Evolutionary conservation across 305 asterid species (phyloP).

Genomic region (Solanum aculeatissimum): DNA sequence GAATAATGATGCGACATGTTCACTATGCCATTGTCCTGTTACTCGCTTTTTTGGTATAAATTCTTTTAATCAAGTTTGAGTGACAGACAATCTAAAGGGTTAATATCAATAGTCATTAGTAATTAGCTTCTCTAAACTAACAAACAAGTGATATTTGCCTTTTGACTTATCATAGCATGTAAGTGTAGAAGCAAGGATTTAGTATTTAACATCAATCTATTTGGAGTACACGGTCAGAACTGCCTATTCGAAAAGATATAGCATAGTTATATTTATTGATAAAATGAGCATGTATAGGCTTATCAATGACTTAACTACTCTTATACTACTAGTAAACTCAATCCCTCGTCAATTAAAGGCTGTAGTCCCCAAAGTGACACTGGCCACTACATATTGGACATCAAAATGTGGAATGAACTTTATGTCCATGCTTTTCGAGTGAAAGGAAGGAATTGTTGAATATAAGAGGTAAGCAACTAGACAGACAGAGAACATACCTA

Average conservation of each 20-base stretch:
- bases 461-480: not conserved
- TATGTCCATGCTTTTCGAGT: not conserved
- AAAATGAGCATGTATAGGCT: not conserved
- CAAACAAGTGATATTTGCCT: not conserved
- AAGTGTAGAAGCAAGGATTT: not conserved
- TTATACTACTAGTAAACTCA: not conserved
- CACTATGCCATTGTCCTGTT: not conserved
- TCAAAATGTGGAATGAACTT: not conserved
- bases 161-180: not conserved
- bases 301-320: not conserved
- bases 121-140: not conserved
- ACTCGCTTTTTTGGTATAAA: not conserved
- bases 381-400: not conserved
- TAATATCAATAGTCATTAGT: not conserved
- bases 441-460: not conserved
- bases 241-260: not conserved
- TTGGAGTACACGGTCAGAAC: not conserved
- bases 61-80: not conserved
- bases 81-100: not conserved
- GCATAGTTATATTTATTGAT: not conserved
- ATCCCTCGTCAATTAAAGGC: not conserved
- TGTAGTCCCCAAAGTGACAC: not conserved
- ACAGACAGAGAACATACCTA: not conserved
- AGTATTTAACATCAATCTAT: not conserved
- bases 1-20: not conserved